These are phyloP conservation scores for Lepidium didymum DNA, from an alignment of 345 rosid genomes.

Conservation along the genomic window DNA sequence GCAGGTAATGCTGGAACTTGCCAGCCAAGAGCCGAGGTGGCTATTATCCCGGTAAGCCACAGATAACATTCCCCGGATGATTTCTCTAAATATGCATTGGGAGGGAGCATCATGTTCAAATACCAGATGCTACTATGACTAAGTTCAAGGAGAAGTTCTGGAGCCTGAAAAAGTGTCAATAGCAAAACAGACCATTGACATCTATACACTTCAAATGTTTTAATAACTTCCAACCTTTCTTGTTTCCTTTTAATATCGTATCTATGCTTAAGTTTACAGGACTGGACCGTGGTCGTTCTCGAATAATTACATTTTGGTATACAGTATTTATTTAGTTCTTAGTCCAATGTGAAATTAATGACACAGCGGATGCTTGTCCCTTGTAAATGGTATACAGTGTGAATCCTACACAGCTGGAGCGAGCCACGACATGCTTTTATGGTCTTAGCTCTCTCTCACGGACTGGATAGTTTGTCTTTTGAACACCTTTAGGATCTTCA, in stretches of 20 bases:
- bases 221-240: constrained; percentile 4
- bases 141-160: neutral
- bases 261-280: constrained; percentile 11
- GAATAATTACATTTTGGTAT: constrained; percentile 4
- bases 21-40: neutral
- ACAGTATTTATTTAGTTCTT: neutral
- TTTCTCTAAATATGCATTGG: neutral
- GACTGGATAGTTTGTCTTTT: neutral
- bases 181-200: constrained; percentile 3
- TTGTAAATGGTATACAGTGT: constrained; percentile 6
- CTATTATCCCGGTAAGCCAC: neutral
- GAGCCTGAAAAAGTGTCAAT: neutral
- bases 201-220: constrained; percentile 7
- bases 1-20: neutral
- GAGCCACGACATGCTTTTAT: neutral
- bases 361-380: neutral
- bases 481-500: constrained; percentile 11
- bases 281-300: neutral
- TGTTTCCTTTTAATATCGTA: neutral
- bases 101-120: neutral
- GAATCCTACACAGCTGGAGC: constrained; percentile 5
- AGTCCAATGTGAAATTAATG: neutral
- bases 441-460: neutral
- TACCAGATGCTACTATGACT: neutral
- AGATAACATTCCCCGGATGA: neutral